These are phyloP conservation scores for Citrus mangshanensis DNA, from an alignment of 345 rosid genomes.

Conservation along the genomic window DNA sequence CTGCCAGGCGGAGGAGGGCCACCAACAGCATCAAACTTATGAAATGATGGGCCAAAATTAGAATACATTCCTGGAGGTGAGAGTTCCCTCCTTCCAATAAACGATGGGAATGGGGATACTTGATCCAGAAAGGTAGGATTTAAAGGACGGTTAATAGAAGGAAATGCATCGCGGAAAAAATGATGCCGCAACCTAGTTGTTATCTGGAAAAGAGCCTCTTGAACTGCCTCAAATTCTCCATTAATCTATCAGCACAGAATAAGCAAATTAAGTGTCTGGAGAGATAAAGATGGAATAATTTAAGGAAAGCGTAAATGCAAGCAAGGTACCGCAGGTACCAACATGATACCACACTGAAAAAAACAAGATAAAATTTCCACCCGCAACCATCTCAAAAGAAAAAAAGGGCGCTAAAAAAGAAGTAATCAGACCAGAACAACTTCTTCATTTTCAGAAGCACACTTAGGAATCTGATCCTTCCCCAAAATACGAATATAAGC, in stretches of 20 bases:
- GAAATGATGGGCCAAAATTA: constrained; percentile 46
- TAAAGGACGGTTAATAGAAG: constrained; percentile 45
- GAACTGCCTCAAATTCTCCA: constrained; percentile 66
- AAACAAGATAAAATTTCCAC: constrained; percentile 1
- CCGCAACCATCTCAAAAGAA: constrained; percentile 5
- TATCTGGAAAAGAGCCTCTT: constrained; percentile 70
- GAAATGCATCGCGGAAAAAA: constrained; percentile 54
- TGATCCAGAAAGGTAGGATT: constrained; percentile 54
- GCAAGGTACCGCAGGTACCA: background rate
- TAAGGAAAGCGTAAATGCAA: background rate
- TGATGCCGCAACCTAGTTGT: constrained; percentile 61
- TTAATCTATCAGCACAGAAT: constrained; percentile 37
- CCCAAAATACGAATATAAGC: constrained; percentile 70
- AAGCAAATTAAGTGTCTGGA: background rate
- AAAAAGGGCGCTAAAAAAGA: background rate
- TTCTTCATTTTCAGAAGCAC: constrained; percentile 73
- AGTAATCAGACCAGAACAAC: constrained; percentile 59
- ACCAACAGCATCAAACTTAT: constrained; percentile 49
- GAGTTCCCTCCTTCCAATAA: constrained; percentile 59
- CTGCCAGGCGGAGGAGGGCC: constrained; percentile 54
- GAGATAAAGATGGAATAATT: background rate
- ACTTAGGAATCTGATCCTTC: constrained; percentile 70
- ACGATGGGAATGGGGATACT: constrained; percentile 48
- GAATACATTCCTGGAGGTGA: constrained; percentile 53
- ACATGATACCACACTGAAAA: background rate